Evolutionary conservation across 1,284 basidiomycete genomes (phyloP).

Genomic region (Xerocomus cyaneibrunnescens): DNA sequence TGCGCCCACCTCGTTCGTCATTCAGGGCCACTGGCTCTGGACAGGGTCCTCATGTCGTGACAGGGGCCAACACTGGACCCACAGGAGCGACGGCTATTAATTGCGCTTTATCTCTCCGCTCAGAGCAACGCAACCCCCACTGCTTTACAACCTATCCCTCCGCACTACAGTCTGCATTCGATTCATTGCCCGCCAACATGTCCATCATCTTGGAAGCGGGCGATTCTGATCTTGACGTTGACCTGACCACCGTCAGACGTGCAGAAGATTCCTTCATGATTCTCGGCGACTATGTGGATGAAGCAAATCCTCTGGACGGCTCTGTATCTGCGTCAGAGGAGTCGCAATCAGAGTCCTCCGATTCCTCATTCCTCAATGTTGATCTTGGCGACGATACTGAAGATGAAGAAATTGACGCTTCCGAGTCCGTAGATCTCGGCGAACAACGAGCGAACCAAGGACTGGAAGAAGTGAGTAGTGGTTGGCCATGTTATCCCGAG

Average conservation of each 20-base stretch:
- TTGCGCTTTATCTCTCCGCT: neutral
- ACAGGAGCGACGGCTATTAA: conserved; percentile 20
- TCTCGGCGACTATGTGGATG: conserved; percentile 4
- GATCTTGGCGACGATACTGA: conserved; percentile 14
- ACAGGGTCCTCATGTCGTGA: conserved; percentile 2
- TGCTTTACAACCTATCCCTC: neutral
- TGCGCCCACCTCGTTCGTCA: neutral
- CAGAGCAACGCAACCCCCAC: neutral
- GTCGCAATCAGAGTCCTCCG: conserved; percentile 17
- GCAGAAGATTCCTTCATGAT: conserved; percentile 17
- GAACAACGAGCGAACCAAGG: conserved; percentile 8
- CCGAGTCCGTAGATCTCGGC: conserved; percentile 17
- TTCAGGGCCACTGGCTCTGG: neutral
- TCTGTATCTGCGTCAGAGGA: conserved; percentile 11
- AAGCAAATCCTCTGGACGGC: conserved; percentile 1
- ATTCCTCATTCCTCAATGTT: conserved; percentile 24
- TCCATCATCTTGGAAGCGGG: conserved; percentile 19
- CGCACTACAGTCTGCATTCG: neutral
- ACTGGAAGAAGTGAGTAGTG: conserved; percentile 20
- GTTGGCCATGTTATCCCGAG: neutral
- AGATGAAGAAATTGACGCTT: conserved; percentile 18
- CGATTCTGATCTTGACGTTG: conserved; percentile 10
- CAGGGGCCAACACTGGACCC: conserved; percentile 19
- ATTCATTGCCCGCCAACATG: conserved; percentile 8
- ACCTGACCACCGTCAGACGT: conserved; percentile 4